A percentile compares a stretch with the other conserved stretches of the same genome.
Conservation (phyloP, 164 flowering plant species). For the Brasenia schreberi region DNA sequence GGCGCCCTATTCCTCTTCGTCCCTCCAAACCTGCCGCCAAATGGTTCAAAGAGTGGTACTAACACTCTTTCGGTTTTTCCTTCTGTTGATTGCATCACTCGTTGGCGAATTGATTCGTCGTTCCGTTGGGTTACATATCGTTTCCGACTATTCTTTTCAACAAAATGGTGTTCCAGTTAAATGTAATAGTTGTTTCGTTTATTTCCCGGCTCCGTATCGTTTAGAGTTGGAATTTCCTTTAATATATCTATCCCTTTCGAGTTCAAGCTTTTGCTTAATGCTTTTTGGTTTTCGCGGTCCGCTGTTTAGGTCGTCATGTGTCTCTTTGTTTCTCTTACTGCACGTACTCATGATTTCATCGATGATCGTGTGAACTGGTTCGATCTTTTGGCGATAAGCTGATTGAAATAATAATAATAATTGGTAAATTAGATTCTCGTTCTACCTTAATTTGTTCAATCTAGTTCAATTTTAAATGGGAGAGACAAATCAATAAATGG, state of each 20-base stretch:
- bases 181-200: not conserved
- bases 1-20: not conserved
- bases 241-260: not conserved
- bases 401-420: too few species aligned
- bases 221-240: not conserved
- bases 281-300: not conserved
- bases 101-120: not conserved
- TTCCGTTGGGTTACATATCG: not conserved
- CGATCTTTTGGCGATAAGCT: too few species aligned
- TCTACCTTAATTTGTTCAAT: too few species aligned
- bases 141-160: not conserved
- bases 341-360: not conserved
- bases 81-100: not conserved
- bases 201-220: not conserved
- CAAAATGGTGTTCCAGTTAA: not conserved
- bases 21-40: not conserved
- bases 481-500: too few species aligned
- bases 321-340: not conserved
- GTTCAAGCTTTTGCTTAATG: not conserved
- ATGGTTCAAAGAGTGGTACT: slow-evolving; percentile 3
- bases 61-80: not conserved
- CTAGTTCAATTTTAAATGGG: too few species aligned
- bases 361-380: too few species aligned
- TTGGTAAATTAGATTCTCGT: too few species aligned
- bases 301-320: not conserved